Evolutionary conservation across 73 alveolate genomes (phyloP), one percentile per base, ranked within the genome.

Genomic region (Stentor roeselii): DNA sequence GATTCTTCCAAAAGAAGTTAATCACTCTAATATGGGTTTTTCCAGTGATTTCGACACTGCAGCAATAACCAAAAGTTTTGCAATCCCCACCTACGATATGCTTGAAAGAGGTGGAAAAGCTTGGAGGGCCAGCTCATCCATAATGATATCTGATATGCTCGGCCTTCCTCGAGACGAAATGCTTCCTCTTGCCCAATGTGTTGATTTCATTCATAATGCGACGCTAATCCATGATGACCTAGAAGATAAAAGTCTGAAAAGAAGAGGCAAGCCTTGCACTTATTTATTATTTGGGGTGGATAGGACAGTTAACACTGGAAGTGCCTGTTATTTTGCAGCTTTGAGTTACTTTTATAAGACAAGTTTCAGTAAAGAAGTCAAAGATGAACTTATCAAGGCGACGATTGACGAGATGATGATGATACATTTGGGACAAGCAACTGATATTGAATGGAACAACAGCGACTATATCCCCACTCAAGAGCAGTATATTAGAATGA

Each of bases 241-340:
- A 42, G 95, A 89, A 78, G 99, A 96, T 86, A 75, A 77, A 59
- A 93, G 97, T 59, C 78, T 59, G 21, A 36, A 76, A 35, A 88
- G 99, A 84, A 84, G 99, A 75, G 98, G 97, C 1, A 88, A 89
- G 59, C 90, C 85, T 37, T 95, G 99, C 78, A 90, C 96, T 41
- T 92, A 96, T 83, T 59, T 93, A 40, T 89, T 89, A 59, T 96
- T 78, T 84, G 98, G 98, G 0, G 82, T 78, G 2, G 99, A 95
- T 78, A 78, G 87, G 3, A 94, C 97, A 15, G 88, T 95, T 3
- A 96, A 96, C 78, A 90, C 97, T 41, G 98, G 97, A n/a, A 90
- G 82, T 78, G 82, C 76, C 75, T 78, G 91, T 88, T 92, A 92
- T 84, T 95, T 86, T 88, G 88, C 89, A 76, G 96, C 98, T 4